These are phyloP conservation scores for Fusarium solani-melongenae DNA, from an alignment of 2,329 filamentous ascomycete species.

Conservation along the genomic window DNA sequence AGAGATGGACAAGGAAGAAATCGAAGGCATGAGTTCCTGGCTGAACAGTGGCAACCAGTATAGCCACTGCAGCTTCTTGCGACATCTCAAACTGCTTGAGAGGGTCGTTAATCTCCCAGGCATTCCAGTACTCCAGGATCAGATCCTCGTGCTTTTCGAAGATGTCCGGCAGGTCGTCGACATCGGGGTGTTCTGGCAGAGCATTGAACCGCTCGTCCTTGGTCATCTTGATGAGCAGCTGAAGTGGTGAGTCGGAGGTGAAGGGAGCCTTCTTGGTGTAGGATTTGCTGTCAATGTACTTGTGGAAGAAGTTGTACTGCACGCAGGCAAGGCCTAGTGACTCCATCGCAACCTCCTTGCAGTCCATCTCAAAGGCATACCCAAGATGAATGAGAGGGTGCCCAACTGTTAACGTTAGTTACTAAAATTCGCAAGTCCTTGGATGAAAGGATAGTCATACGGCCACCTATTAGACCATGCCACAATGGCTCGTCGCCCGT, in stretches of 20 bases:
- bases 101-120: constrained; percentile 79
- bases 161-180: constrained; percentile 73
- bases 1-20: constrained; percentile 83
- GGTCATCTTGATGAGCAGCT: constrained; percentile 77
- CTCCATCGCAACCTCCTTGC: constrained; percentile 88
- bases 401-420: constrained; percentile 68
- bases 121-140: constrained; percentile 90
- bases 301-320: constrained; percentile 70
- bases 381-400: constrained; percentile 94
- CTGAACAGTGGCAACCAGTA: constrained; percentile 71
- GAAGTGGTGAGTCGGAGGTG: constrained; percentile 70
- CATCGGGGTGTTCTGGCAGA: constrained; percentile 68
- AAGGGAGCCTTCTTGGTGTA: constrained; percentile 75
- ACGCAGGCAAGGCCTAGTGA: constrained; percentile 76
- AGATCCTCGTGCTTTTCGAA: constrained; percentile 76
- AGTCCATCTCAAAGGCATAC: constrained; percentile 92
- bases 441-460: constrained; percentile 61
- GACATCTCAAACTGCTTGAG: constrained; percentile 80
- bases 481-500: constrained; percentile 79
- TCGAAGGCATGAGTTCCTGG: constrained; percentile 75
- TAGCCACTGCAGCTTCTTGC: constrained; percentile 68
- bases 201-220: constrained; percentile 77
- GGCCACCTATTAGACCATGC: constrained; percentile 80
- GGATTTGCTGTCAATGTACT: constrained; percentile 76
- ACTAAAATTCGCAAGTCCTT: background rate